These are phyloP conservation scores for Physcia stellaris DNA, from an alignment of 495 filamentous ascomycete genomes.

Conservation along the genomic window DNA sequence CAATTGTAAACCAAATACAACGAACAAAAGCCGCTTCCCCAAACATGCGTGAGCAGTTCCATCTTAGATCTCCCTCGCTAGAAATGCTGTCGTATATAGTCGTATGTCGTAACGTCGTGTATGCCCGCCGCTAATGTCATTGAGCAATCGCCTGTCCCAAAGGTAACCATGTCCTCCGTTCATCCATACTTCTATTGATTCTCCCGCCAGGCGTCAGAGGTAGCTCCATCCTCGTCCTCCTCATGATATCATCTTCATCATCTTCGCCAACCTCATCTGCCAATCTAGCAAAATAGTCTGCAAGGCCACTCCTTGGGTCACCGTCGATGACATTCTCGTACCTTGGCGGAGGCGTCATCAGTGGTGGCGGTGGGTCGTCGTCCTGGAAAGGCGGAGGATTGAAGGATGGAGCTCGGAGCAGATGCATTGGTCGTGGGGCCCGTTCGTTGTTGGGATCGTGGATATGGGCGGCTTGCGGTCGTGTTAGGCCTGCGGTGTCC, in stretches of 20 bases:
- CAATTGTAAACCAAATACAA: no score
- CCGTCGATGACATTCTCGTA: conserved; percentile 71
- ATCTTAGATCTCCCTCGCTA: no score
- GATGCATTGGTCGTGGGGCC: conserved; percentile 61
- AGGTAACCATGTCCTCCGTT: conserved; percentile 39
- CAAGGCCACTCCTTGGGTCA: conserved; percentile 63
- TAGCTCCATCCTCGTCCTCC: conserved; percentile 37
- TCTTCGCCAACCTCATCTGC: conserved; percentile 43
- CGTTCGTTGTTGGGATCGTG: conserved; percentile 27
- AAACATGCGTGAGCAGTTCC: no score
- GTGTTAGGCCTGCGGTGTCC: conserved; percentile 28
- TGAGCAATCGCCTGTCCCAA: conserved; percentile 22
- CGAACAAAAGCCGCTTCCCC: no score
- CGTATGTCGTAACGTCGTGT: no score
- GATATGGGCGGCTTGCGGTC: conserved; percentile 35
- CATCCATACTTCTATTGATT: conserved; percentile 56
- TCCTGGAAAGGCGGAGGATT: conserved; percentile 87
- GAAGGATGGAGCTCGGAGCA: conserved; percentile 75
- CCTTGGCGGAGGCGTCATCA: conserved; percentile 75
- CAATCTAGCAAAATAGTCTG: conserved; percentile 77
- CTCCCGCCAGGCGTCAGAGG: conserved; percentile 58
- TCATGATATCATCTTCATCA: conserved; percentile 37
- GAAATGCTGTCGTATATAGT: no score
- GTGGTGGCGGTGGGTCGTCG: conserved; percentile 69
- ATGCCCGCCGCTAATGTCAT: not conserved